These are phyloP conservation scores for Fagus sylvatica DNA, from an alignment of 306 rosid genomes.

Conservation along the genomic window DNA sequence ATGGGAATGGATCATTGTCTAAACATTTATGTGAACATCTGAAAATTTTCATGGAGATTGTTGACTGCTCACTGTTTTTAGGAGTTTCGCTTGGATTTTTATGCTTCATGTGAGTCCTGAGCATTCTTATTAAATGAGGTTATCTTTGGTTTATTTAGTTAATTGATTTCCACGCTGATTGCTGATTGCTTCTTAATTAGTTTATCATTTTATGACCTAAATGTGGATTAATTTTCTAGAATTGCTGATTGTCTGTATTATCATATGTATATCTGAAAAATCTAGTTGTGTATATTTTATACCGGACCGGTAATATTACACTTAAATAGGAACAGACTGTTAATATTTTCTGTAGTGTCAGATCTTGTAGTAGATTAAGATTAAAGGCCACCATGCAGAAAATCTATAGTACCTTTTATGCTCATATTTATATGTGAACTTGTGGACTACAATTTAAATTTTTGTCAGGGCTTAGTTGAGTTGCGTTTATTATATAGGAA, in stretches of 20 bases:
- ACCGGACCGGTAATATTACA: neutral
- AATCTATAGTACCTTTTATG: neutral
- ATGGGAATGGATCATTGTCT: neutral
- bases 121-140: neutral
- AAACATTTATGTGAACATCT: neutral
- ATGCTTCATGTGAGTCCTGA: neutral
- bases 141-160: neutral
- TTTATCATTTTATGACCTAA: neutral
- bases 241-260: too few species aligned
- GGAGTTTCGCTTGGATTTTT: neutral
- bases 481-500: neutral
- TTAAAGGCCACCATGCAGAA: conserved; percentile 2
- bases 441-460: neutral
- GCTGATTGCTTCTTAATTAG: neutral
- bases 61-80: neutral
- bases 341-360: neutral
- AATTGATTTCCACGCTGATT: neutral
- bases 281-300: neutral
- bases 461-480: neutral
- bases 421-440: neutral
- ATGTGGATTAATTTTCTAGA: neutral
- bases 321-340: neutral
- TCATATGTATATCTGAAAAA: neutral
- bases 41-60: neutral
- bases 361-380: neutral